Base-by-base conservation (phyloP, 805 yeast species). In the Blastobotrys americana region DNA sequence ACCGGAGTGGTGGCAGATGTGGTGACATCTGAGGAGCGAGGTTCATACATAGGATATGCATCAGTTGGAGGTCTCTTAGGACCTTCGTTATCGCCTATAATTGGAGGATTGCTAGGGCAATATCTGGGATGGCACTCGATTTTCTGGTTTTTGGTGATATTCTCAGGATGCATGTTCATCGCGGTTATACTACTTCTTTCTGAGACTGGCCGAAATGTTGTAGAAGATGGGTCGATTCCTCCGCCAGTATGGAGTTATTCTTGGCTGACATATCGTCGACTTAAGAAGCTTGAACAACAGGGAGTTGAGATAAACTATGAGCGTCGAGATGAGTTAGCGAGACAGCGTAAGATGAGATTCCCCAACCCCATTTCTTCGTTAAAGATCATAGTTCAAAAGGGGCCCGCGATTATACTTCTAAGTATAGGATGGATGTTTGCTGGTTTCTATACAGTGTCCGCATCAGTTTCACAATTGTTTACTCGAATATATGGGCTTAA, bases 11-110 rank as follows among this genome's bases (percentile, higher is more conserved):
- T 83, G 44, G 90, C 88, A 6, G 96, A 87, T 64, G 65, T 81
- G 19, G 77, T 87, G 2, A 72, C 79, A 0, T 67, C 80, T 20
- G 71, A 68, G 6, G 78, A 79, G 46, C 71, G 96, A 53, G 96
- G 95, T 13, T 74, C 78, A 1, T 73, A 74, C 51, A 77, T 80
- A 36, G 93, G 94, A 4, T 16, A 0, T 54, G 80, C 15, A 75
- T 77, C 1, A 59, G 76, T 15, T 90, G 94, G 0, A 66, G 80
- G 36, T 77, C 80, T 15, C 69, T 83, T 25, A 53, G 83, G 5
- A 95, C 95, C 1, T 82, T 80, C 55, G 87, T 86, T 86, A 50
- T 90, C 94, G 8, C 86, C 94, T 0, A 64, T 88, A n/a, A 65
- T 86, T 18, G 80, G 81, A 5, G 70, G 79, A 3, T 64, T 66